A percentile compares a stretch with the other conserved stretches of the same genome.
Conservation (phyloP, 2,329 filamentous ascomycete species). For the Furcasterigmium furcatum region DNA sequence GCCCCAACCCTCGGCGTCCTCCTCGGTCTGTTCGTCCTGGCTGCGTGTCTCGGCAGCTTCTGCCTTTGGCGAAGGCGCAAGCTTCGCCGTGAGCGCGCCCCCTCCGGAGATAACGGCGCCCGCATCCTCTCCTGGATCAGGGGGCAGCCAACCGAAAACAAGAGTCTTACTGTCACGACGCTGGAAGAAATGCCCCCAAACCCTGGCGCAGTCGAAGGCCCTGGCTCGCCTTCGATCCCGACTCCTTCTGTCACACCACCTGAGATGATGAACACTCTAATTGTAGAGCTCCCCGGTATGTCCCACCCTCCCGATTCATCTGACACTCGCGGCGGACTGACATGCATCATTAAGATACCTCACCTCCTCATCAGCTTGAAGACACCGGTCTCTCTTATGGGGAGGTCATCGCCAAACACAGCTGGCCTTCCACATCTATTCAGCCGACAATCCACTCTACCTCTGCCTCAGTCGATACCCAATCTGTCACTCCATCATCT, state of each 20-base stretch:
- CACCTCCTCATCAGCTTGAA: constrained; percentile 40
- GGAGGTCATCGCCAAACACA: constrained; percentile 34
- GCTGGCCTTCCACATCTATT: constrained; percentile 21
- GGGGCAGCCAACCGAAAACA: constrained; percentile 36
- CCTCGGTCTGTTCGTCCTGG: constrained; percentile 54
- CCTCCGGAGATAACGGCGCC: constrained; percentile 42
- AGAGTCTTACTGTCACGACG: constrained; percentile 41
- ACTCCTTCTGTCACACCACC: too few relatives aligned
- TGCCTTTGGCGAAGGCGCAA: constrained; percentile 50
- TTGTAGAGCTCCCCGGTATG: constrained; percentile 47
- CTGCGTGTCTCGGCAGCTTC: constrained; percentile 45
- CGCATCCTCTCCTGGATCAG: constrained; percentile 52
- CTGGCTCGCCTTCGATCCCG: constrained; percentile 6
- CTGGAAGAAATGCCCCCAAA: constrained; percentile 32
- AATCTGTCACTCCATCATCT: too few relatives aligned
- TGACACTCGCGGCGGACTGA: neutral
- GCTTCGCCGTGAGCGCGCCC: constrained; percentile 30
- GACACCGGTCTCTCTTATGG: constrained; percentile 35
- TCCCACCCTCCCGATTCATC: constrained; percentile 2
- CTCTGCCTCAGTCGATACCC: constrained; percentile 12
- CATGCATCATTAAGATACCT: constrained; percentile 35
- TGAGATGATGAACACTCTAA: constrained; percentile 40
- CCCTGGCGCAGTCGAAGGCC: constrained; percentile 34
- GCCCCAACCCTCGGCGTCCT: constrained; percentile 61
- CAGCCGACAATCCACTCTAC: constrained; percentile 23